Base-by-base conservation (phyloP, 352 stramenopile species). In the Phytophthora fragariae region DNA sequence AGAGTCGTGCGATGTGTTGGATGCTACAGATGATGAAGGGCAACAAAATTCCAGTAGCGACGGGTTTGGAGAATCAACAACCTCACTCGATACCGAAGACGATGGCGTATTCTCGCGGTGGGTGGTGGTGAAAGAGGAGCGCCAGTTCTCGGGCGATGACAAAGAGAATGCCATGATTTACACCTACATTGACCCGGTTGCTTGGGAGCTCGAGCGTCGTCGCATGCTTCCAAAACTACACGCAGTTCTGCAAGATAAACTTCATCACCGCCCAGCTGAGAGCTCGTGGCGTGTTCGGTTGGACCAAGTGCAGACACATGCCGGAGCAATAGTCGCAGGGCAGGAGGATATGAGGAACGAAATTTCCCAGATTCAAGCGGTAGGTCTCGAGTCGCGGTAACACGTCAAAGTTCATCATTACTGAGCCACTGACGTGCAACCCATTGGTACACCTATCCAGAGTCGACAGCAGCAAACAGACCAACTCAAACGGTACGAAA, bases 121-220 rank as follows among this genome's bases (percentile, higher is more conserved):
- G 82, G 24, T 90, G 7, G 68, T 88, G 11, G 63, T 82, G 17
- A 86, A 72, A 29, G 73, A 86, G 50, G 72, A 87, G 6, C 24
- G 37, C 29, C 46, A n/a, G n/a, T 15, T 39, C 21, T 21, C 21
- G 19, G 67, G 62, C 7, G 49, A 72, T 1, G 57, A 78, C 9
- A 68, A 50, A 21, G 54, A 73, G 17, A 62, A 73, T 49, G 58
- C 9, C 41, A 86, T 89, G 73, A 90, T 89, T 62, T 59, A 80
- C 37, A 74, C 77, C 1, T 29, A 71, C 14, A 76, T 89, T 39
- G 81, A 88, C 35, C 80, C 81, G 0, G 56, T 49, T 33, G 65
- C 77, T 11, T 90, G 81, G 81, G 63, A 80, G 9, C 68, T 63
- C 7, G 83, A 88, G 52, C 61, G 83, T 35, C 68, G 58, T 44